Evolutionary conservation across 352 stramenopile genomes (phyloP).

Genomic region (Globisporangium mamillatum): DNA sequence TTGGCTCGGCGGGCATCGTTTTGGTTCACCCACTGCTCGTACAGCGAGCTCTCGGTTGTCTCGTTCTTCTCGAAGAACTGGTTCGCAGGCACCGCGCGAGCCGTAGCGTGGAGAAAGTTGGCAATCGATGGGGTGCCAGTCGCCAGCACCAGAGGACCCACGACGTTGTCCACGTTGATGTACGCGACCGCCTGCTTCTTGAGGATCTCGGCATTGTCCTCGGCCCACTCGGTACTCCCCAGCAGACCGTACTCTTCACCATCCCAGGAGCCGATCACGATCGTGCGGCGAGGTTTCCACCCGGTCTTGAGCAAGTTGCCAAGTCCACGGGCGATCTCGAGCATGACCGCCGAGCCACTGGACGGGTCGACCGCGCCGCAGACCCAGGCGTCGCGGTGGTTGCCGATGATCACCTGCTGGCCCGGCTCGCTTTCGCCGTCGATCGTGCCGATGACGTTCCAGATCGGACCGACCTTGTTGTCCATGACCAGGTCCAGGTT

Average conservation of each 20-base stretch:
- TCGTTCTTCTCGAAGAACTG: constrained; percentile 29
- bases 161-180: constrained; percentile 82
- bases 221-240: constrained; percentile 80
- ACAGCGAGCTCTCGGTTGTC: constrained; percentile 25
- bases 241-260: constrained; percentile 85
- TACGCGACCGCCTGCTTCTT: constrained; percentile 68
- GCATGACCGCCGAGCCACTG: constrained; percentile 67
- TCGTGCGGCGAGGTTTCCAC: constrained; percentile 70
- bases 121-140: constrained; percentile 71
- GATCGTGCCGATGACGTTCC: constrained; percentile 87
- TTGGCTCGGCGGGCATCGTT: constrained; percentile 9
- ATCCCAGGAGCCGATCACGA: constrained; percentile 82
- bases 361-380: constrained; percentile 86
- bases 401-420: constrained; percentile 82
- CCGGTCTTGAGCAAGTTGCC: constrained; percentile 57
- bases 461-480: constrained; percentile 82
- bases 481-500: constrained; percentile 71
- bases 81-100: constrained; percentile 55
- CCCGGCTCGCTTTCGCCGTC: constrained; percentile 55
- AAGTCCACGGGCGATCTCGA: constrained; percentile 81
- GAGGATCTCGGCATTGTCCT: constrained; percentile 54
- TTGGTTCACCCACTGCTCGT: constrained; percentile 33
- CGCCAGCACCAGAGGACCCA: constrained; percentile 47
- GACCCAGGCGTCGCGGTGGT: constrained; percentile 91
- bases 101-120: constrained; percentile 46